Conservation (phyloP, 306 rosid species). For the Trifolium repens region DNA sequence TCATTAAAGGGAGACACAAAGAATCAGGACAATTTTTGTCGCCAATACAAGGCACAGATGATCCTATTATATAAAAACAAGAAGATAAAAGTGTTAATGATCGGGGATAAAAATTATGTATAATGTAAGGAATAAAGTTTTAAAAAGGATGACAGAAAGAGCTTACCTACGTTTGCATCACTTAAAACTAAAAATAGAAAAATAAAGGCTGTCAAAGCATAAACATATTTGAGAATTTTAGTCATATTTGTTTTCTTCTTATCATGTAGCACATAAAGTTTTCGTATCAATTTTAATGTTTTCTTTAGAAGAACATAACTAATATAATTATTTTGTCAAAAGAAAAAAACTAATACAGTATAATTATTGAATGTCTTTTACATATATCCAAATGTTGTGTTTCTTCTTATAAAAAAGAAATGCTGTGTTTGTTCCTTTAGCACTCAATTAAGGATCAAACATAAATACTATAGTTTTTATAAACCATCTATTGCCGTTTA, state of each 20-base stretch:
- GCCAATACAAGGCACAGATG: neutral
- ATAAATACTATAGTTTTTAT: no score
- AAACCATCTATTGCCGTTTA: no score
- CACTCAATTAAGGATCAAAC: neutral
- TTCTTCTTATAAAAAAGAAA: no score
- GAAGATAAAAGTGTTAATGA: neutral
- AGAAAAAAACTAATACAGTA: no score
- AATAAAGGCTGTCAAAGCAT: neutral
- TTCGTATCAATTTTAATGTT: neutral
- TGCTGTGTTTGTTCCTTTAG: neutral
- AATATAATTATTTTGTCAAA: no score
- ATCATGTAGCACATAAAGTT: neutral
- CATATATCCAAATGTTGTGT: neutral
- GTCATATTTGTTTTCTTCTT: constrained; percentile 3
- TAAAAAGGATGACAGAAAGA: neutral
- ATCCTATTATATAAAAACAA: neutral
- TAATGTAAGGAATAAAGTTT: neutral
- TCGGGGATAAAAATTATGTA: neutral
- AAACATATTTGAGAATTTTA: neutral
- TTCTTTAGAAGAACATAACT: neutral
- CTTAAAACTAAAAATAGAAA: neutral
- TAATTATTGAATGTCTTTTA: neutral
- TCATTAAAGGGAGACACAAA: neutral
- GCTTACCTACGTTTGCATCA: neutral
- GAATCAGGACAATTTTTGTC: neutral